Evolutionary conservation across 768 basidiomycete species (phyloP), one percentile per base, ranked within the genome.

Genomic region (Auricularia sp.): DNA sequence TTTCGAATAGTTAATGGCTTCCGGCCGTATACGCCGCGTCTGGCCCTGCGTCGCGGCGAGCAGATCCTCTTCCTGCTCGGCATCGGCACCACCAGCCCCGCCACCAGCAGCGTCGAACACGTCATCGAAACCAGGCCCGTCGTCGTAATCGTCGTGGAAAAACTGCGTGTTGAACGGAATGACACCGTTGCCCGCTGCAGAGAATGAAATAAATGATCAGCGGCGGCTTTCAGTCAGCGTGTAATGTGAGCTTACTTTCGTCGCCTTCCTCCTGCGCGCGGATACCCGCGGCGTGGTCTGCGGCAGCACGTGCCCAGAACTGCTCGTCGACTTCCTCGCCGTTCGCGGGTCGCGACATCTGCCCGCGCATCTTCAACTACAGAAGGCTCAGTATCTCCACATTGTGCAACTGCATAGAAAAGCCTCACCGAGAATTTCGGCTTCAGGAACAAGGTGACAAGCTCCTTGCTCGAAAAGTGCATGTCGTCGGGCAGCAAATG

Each of bases 281-380:
- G 18, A 82, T 83, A 10, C 78, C 84, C 8, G 83, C 88, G 14
- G 86, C 87, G 74, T 91, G 87, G 62, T 90, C 85, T 0, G 92
- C 92, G 10, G 94, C 94, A 3, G 92, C 93, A 70, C 93, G 90
- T 0, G 94, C 95, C 97, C 97, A 98, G 79, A 94, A 98, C 67
- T 90, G 86, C 76, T 95, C 94, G 72, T 98, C 96, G 34, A 96
- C 87, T 75, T 97, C 94, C 68, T 94, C 88, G 35, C 82, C 84
- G 35, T 82, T 80, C 64, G 85, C 81, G 65, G 86, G 84, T 62
- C 74, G 69, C 36, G 80, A 84, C 44, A 81, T 80, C 64, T 85
- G 85, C 7, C 91, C 90, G 14, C 94, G 86, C 93, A 97, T 94
- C 71, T 85, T 90, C 44, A 98, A 77, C 96, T 98, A 73, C 7